Conservation (phyloP, 140 eudicot genomes). For the Senecio squalidus region DNA sequence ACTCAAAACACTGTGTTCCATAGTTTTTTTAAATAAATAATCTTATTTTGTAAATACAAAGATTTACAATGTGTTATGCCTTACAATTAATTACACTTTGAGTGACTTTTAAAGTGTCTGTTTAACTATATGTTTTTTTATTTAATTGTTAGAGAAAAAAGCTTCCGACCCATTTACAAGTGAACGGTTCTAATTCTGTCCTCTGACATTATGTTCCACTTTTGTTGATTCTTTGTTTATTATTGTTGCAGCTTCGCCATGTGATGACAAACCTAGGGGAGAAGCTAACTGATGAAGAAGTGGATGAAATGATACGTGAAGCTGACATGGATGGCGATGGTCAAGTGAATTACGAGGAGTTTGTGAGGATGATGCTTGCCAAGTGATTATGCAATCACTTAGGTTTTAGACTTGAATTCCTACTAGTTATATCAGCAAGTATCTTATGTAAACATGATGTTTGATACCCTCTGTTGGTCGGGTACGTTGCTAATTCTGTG, state of each 20-base stretch:
- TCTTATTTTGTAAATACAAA: too few relatives aligned
- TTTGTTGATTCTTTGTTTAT: not conserved
- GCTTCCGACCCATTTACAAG: too few relatives aligned
- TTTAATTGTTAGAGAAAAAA: too few relatives aligned
- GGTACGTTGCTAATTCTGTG: not conserved
- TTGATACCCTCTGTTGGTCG: not conserved
- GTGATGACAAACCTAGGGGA: slow-evolving; percentile 45
- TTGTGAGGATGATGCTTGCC: slow-evolving; percentile 39
- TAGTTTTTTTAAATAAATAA: too few relatives aligned
- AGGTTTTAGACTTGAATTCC: not conserved
- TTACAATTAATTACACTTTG: too few relatives aligned
- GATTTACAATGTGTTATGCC: too few relatives aligned
- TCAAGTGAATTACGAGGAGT: slow-evolving; percentile 35
- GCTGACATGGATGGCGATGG: slow-evolving; percentile 45
- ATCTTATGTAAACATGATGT: not conserved
- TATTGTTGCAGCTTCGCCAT: slow-evolving; percentile 30
- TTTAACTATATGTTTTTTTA: too few relatives aligned
- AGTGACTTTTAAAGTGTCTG: too few relatives aligned
- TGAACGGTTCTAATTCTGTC: too few relatives aligned
- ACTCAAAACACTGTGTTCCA: too few relatives aligned
- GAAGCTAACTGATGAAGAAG: slow-evolving; percentile 41
- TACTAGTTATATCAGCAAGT: slow-evolving; percentile 1
- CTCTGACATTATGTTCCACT: too few relatives aligned
- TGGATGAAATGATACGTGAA: slow-evolving; percentile 36
- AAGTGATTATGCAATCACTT: slow-evolving; percentile 21